These are phyloP conservation scores for Aspergillus clavatus DNA, from an alignment of 2,329 filamentous ascomycete genomes.

Conservation along the genomic window DNA sequence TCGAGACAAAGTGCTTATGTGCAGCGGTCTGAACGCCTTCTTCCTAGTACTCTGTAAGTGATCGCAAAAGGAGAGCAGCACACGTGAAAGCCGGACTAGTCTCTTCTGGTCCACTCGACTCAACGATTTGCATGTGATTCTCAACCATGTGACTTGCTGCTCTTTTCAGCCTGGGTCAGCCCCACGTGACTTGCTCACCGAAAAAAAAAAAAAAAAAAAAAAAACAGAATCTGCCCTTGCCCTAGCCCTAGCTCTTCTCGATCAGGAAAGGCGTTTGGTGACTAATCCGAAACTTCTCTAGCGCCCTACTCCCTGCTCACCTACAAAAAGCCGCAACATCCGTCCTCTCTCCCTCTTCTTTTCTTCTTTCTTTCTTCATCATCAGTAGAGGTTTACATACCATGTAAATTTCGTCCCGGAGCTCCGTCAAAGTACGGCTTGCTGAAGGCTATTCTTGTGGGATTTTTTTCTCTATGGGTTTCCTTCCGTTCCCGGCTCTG, in stretches of 20 bases:
- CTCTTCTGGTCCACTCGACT: not conserved
- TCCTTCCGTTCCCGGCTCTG: constrained; percentile 49
- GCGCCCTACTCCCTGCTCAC: constrained; percentile 7
- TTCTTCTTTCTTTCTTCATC: constrained; percentile 41
- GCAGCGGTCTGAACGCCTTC: no score
- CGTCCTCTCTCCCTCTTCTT: constrained; percentile 19
- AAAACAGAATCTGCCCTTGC: not conserved
- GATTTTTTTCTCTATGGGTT: constrained; percentile 40
- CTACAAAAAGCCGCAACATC: constrained; percentile 28
- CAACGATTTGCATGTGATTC: constrained; percentile 16
- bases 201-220: no score
- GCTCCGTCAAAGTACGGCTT: constrained; percentile 45
- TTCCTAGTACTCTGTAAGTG: no score
- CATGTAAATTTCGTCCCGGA: constrained; percentile 46
- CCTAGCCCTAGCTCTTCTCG: constrained; percentile 15
- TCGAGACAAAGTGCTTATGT: no score
- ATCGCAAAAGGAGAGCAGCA: no score
- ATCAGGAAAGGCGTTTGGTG: constrained; percentile 2
- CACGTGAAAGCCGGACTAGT: not conserved
- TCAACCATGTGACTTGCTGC: constrained; percentile 10
- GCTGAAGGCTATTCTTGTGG: constrained; percentile 48
- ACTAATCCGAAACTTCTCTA: constrained; percentile 23
- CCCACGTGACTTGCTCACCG: no score
- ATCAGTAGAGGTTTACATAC: constrained; percentile 52
- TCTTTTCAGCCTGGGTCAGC: no score